Evolutionary conservation across 108 stramenopile genomes (phyloP).

Genomic region (Cyclotella atomus): DNA sequence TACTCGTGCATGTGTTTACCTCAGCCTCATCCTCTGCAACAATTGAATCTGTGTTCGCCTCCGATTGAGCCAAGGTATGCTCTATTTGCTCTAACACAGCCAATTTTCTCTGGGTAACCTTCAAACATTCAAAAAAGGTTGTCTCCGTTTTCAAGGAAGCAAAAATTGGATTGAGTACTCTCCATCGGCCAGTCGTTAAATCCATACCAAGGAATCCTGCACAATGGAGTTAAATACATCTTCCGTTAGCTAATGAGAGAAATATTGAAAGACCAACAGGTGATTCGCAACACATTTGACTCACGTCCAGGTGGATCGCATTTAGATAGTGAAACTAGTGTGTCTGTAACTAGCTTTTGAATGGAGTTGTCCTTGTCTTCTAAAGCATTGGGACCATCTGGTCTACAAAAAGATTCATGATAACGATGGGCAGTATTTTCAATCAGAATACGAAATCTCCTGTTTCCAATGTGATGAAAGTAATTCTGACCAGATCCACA

Average conservation of each 20-base stretch:
- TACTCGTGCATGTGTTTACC: too few relatives aligned
- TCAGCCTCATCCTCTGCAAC: not conserved
- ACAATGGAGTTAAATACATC: too few relatives aligned
- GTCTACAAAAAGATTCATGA: too few relatives aligned
- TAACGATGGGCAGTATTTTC: slow-evolving; percentile 37
- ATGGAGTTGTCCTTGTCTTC: slow-evolving; percentile 10
- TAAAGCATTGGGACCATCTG: too few relatives aligned
- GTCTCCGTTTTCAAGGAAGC: slow-evolving; percentile 35
- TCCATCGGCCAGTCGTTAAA: slow-evolving; percentile 37
- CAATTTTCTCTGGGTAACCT: slow-evolving; percentile 9
- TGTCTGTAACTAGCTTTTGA: slow-evolving; percentile 23
- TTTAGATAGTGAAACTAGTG: slow-evolving; percentile 13
- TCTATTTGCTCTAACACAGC: not conserved
- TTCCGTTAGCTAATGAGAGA: too few relatives aligned
- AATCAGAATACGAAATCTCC: slow-evolving; percentile 41
- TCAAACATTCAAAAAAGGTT: slow-evolving; percentile 42
- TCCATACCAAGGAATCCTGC: slow-evolving; percentile 41
- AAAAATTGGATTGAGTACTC: slow-evolving; percentile 26
- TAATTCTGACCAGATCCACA: slow-evolving; percentile 28
- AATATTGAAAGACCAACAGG: too few relatives aligned
- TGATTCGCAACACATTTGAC: too few relatives aligned
- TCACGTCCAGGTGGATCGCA: slow-evolving; percentile 38
- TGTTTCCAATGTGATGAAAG: slow-evolving; percentile 47
- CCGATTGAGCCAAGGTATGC: not conserved
- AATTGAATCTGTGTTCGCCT: not conserved